Conservation (phyloP, 768 basidiomycete species). For the Trametes cingulata region DNA sequence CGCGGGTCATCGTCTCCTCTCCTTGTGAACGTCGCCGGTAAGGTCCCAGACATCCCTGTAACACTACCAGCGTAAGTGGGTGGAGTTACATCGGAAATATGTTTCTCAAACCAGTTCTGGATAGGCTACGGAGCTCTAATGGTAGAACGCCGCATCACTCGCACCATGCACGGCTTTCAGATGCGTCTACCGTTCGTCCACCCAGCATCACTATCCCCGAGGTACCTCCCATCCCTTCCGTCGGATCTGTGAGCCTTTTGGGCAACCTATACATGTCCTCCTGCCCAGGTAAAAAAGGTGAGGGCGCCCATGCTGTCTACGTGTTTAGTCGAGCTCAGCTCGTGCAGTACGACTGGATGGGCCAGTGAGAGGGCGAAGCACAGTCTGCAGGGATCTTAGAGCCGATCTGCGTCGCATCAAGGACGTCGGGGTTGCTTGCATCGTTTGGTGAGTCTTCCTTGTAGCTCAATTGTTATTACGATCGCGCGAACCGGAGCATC, state of each 20-base stretch:
- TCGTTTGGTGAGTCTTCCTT: constrained; percentile 66
- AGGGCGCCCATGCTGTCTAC: background rate
- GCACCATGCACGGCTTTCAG: background rate
- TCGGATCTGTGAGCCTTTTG: constrained; percentile 34
- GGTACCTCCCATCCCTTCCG: constrained; percentile 3
- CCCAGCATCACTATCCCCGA: background rate
- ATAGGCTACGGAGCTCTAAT: background rate
- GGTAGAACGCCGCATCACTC: background rate
- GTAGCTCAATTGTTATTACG: background rate
- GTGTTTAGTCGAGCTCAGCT: background rate
- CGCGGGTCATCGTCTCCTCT: constrained; percentile 4
- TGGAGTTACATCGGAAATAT: accelerated
- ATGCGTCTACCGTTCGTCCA: background rate
- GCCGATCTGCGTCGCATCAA: constrained; percentile 77
- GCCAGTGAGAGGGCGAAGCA: constrained; percentile 74
- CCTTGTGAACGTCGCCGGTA: background rate
- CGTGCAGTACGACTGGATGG: constrained; percentile 66
- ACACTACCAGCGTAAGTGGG: background rate
- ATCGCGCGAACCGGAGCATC: background rate
- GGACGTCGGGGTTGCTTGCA: constrained; percentile 70
- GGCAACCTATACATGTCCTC: constrained; percentile 91
- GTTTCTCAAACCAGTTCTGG: background rate
- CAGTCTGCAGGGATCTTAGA: constrained; percentile 81
- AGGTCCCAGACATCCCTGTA: background rate
- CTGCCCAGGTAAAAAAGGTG: constrained; percentile 94